A percentile compares a stretch with the other conserved stretches of the same genome.
Evolutionary conservation across 768 basidiomycete species (phyloP).

Genomic region (Tephrocybe sp.): DNA sequence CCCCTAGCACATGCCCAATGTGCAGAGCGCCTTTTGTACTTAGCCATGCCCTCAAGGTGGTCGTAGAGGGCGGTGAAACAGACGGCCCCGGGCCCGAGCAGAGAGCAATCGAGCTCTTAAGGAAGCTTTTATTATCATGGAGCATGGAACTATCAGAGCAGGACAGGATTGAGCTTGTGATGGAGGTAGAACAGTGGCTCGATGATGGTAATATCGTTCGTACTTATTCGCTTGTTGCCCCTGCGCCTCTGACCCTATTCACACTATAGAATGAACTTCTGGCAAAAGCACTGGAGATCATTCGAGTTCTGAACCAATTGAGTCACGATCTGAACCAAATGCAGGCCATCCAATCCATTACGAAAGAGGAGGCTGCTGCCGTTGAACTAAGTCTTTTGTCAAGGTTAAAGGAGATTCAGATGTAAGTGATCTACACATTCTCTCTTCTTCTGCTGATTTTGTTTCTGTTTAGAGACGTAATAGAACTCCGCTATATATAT

Average conservation of each 20-base stretch:
- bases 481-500: too few species aligned
- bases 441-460: neutral
- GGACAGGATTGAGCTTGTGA: neutral
- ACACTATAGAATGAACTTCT: constrained; percentile 3
- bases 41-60: constrained; percentile 8
- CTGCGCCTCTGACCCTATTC: neutral
- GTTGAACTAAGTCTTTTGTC: neutral
- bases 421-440: neutral
- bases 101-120: neutral
- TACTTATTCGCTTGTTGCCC: neutral
- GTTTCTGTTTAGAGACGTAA: neutral
- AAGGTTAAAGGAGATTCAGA: neutral
- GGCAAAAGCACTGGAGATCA: neutral
- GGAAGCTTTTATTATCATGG: constrained; percentile 8
- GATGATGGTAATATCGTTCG: constrained; percentile 3
- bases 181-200: constrained; percentile 8
- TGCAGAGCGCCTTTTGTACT: constrained; percentile 12
- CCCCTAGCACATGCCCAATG: constrained; percentile 13
- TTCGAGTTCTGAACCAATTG: constrained; percentile 1
- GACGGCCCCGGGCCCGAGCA: neutral
- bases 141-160: neutral
- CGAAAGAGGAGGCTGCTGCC: neutral
- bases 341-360: neutral
- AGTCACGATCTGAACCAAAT: constrained; percentile 1
- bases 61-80: constrained; percentile 2